Evolutionary conservation across 345 rosid species (phyloP).

Genomic region (Syzygium aqueum): DNA sequence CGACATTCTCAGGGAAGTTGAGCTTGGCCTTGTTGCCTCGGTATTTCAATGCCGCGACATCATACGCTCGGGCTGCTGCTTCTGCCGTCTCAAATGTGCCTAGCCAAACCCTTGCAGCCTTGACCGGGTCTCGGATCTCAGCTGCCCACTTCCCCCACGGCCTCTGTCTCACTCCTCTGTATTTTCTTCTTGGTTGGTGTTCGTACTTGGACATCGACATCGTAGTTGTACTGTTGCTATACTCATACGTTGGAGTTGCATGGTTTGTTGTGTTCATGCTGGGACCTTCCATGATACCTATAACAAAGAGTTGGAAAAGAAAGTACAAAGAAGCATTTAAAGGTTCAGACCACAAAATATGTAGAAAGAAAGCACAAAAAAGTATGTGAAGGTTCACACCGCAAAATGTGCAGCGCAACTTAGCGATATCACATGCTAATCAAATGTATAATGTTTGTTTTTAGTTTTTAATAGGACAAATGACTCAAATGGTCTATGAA

Average conservation of each 20-base stretch:
- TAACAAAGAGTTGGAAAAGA: background rate
- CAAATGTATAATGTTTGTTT: background rate
- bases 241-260: background rate
- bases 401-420: background rate
- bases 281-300: background rate
- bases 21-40: constrained; percentile 94
- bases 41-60: constrained; percentile 72
- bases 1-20: constrained; percentile 93
- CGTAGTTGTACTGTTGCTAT: background rate
- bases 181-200: constrained; percentile 38
- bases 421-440: background rate
- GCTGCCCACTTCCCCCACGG: constrained; percentile 99
- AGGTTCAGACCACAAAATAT: background rate
- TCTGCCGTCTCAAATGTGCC: constrained; percentile 91
- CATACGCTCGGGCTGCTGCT: constrained; percentile 85
- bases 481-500: too few relatives aligned
- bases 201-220: background rate
- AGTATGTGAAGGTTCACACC: background rate
- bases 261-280: background rate
- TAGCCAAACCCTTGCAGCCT: constrained; percentile 88
- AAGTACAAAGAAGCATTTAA: background rate
- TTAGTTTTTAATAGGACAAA: background rate
- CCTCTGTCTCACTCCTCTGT: constrained; percentile 89
- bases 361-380: background rate
- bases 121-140: constrained; percentile 85